phyloP scores from a whole-genome alignment of 2,329 filamentous ascomycete species.

The Fusarium drepaniforme region DNA sequence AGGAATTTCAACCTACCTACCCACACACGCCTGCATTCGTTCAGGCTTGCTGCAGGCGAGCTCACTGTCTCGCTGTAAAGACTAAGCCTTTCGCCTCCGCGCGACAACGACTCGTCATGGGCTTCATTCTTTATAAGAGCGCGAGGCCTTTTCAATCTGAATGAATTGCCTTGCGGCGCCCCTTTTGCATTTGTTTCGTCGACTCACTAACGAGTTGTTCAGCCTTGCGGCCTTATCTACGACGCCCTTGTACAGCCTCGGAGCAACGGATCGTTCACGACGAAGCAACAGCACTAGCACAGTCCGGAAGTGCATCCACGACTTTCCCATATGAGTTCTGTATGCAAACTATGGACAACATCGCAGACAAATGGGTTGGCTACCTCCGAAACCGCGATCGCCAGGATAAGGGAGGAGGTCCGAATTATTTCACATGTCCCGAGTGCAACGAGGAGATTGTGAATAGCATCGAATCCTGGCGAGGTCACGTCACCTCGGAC shows the following conservation, averaged over 20 bases:
- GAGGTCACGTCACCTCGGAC: constrained; percentile 38
- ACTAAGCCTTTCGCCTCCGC: too few species aligned
- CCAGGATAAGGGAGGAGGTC: constrained; percentile 24
- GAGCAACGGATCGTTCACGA: neutral
- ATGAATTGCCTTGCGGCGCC: too few species aligned
- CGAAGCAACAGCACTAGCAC: neutral
- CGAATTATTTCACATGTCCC: neutral
- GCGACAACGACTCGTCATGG: too few species aligned
- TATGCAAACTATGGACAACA: constrained; percentile 19
- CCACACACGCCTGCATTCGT: too few species aligned
- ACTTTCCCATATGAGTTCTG: constrained; percentile 11
- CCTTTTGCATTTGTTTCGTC: too few species aligned
- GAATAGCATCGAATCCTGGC: constrained; percentile 43
- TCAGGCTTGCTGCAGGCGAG: too few species aligned
- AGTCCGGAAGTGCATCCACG: neutral
- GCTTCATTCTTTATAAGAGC: too few species aligned
- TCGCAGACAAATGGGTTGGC: constrained; percentile 32
- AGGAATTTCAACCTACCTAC: too few species aligned
- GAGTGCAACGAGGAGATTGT: constrained; percentile 42
- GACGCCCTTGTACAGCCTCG: neutral
- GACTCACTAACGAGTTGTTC: too few species aligned
- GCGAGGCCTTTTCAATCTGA: too few species aligned
- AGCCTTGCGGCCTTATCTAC: too few species aligned
- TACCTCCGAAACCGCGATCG: constrained; percentile 29
- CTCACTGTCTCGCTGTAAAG: too few species aligned